Conservation (phyloP, 2,329 filamentous ascomycete species). For the Aspergillus sp. region DNA sequence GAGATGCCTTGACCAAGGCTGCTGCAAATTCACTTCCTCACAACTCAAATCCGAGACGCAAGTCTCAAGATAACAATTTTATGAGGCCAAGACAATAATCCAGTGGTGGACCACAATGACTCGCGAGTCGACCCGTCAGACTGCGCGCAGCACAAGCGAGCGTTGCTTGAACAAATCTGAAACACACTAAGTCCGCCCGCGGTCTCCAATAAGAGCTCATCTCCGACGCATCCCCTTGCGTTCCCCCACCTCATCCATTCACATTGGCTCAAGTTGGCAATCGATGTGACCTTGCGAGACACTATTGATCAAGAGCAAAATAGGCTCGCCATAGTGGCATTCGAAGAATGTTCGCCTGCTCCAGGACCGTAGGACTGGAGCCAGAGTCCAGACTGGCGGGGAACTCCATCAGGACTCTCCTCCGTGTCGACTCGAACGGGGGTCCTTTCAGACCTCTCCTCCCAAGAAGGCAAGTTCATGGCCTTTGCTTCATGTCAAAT, state of each 20-base stretch:
- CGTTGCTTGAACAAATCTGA: conserved; percentile 23
- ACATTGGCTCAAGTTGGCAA: conserved; percentile 1
- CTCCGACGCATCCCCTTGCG: conserved; percentile 7
- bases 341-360: conserved; percentile 13
- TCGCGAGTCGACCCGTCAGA: not conserved
- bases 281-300: conserved; percentile 1
- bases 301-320: conserved; percentile 16
- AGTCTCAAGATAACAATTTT: not conserved
- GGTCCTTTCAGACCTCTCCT: not conserved
- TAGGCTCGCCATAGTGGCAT: conserved; percentile 11
- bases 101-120: not conserved
- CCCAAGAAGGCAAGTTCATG: not conserved
- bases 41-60: not conserved
- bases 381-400: conserved; percentile 7
- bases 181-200: conserved; percentile 23
- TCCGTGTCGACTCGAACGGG: not conserved
- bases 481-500: not conserved
- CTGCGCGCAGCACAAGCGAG: not conserved
- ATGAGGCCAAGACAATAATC: not conserved
- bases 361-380: no score
- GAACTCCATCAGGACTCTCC: conserved; percentile 1
- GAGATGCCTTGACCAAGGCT: not conserved
- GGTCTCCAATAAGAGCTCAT: conserved; percentile 22
- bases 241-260: not conserved
- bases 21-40: no score